Percentiles rank a stretch among this genome's conserved stretches.
These are phyloP conservation scores for Acer campestre DNA, from an alignment of 345 rosid species.

Conservation along the genomic window DNA sequence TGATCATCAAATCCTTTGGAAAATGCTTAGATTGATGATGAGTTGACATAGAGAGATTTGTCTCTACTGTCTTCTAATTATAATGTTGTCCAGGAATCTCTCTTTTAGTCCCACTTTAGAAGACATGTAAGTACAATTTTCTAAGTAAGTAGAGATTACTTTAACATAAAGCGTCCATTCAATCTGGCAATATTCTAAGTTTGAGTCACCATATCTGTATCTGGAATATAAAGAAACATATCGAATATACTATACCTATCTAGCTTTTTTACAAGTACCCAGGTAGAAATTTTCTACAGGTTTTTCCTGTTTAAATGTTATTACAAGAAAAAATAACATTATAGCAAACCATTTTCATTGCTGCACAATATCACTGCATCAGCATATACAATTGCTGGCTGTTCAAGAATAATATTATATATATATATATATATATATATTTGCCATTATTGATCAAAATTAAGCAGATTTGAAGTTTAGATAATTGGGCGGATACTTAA, in stretches of 20 bases:
- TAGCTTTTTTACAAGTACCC: not conserved
- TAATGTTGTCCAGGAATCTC: not conserved
- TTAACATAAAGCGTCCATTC: no score
- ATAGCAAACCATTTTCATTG: not conserved
- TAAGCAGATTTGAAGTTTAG: no score
- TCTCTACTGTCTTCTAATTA: not conserved
- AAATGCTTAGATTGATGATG: slow-evolving; percentile 16
- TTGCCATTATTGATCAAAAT: slow-evolving; percentile 1
- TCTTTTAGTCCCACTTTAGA: slow-evolving; percentile 11
- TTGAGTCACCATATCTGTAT: no score
- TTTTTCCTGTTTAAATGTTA: not conserved
- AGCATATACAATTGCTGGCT: not conserved
- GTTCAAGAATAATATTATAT: not conserved
- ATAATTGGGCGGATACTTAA: no score
- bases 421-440: not conserved
- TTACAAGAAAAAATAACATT: not conserved
- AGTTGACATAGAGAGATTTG: not conserved
- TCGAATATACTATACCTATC: no score
- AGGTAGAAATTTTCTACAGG: not conserved
- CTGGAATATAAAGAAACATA: no score
- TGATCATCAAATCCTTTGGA: not conserved
- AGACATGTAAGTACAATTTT: slow-evolving; percentile 6
- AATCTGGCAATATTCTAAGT: no score
- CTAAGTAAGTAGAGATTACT: no score
- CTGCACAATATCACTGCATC: not conserved